phyloP scores from a whole-genome alignment of 768 basidiomycete genomes.

The Hysterangium stoloniferum region DNA sequence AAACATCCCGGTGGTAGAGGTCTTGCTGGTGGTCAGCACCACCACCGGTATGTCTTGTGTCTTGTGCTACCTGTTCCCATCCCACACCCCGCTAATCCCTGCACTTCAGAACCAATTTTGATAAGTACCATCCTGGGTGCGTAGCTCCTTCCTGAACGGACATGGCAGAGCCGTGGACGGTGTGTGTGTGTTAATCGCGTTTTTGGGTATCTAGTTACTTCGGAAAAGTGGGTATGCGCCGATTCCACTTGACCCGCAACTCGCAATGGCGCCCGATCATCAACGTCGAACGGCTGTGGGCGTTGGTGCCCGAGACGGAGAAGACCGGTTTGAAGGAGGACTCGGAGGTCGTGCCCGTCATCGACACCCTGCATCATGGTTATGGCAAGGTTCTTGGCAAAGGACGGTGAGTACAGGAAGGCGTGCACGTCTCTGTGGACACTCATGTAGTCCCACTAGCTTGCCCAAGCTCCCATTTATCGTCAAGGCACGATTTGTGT shows the following conservation, averaged over 20 bases:
- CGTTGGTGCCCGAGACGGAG: conserved; percentile 79
- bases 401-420: conserved; percentile 54
- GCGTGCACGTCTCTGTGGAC: neutral
- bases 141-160: conserved; percentile 8
- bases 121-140: conserved; percentile 90
- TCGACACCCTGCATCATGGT: conserved; percentile 77
- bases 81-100: neutral
- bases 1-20: conserved; percentile 99
- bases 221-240: conserved; percentile 99
- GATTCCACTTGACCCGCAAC: conserved; percentile 93
- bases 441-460: conserved; percentile 26
- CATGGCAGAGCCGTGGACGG: neutral
- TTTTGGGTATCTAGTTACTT: conserved; percentile 65
- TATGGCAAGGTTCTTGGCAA: conserved; percentile 96
- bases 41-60: conserved; percentile 72
- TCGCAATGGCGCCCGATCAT: conserved; percentile 88
- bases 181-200: neutral
- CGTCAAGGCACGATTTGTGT: conserved; percentile 96
- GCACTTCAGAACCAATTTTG: conserved; percentile 76
- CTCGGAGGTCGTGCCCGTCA: conserved; percentile 87
- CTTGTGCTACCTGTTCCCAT: neutral
- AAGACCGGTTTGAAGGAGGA: conserved; percentile 65
- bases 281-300: conserved; percentile 98
- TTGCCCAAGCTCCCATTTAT: conserved; percentile 91
- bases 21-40: conserved; percentile 99